Conservation (phyloP, 257 asterid genomes). For the Solanum peruvianum region DNA sequence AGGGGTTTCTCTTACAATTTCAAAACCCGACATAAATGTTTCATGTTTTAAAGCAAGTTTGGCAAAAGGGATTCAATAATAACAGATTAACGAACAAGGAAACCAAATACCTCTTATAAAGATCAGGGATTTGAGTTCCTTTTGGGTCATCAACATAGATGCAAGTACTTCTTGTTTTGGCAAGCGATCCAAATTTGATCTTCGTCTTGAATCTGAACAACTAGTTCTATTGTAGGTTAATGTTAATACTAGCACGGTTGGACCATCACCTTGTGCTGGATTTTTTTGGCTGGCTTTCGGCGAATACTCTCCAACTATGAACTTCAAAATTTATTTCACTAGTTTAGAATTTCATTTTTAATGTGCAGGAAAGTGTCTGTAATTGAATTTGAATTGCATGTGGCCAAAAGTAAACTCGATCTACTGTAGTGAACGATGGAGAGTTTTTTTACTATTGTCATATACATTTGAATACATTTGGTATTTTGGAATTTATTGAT, state of each 20-base stretch:
- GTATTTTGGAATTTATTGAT: no score
- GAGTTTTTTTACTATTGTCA: no score
- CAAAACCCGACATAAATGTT: slow-evolving; percentile 53
- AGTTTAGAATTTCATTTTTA: no score
- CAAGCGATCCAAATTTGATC: slow-evolving; percentile 64
- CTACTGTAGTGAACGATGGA: no score
- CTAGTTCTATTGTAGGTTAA: slow-evolving; percentile 92
- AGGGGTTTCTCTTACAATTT: slow-evolving; percentile 86
- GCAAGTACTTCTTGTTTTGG: slow-evolving; percentile 63
- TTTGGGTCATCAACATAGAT: slow-evolving; percentile 85
- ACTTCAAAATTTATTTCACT: no score
- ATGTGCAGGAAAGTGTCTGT: no score
- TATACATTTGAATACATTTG: no score
- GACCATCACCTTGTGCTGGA: slow-evolving; percentile 78
- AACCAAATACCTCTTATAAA: slow-evolving; percentile 48
- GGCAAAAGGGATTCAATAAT: neutral
- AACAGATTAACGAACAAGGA: neutral
- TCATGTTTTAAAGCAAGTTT: neutral
- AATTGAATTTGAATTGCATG: no score
- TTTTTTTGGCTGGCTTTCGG: neutral
- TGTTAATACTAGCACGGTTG: slow-evolving; percentile 66
- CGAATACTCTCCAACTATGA: no score
- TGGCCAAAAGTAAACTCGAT: no score
- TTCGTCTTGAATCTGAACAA: slow-evolving; percentile 83
- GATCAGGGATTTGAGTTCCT: slow-evolving; percentile 88